Evolutionary conservation across 192 early-diverging fungal genomes (phyloP).

Genomic region (Gigaspora rosea): DNA sequence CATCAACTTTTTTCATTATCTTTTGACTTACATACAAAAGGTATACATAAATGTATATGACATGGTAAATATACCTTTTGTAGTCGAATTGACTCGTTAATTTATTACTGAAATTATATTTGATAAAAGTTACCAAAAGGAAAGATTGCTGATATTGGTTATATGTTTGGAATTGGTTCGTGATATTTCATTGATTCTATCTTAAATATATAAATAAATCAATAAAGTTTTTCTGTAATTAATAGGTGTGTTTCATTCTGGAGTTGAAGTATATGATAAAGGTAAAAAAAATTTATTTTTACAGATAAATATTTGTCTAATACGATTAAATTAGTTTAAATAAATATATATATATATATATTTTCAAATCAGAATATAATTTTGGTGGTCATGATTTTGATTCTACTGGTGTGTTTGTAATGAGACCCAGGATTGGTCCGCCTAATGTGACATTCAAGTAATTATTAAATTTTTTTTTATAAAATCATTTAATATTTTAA

Average conservation of each 20-base stretch:
- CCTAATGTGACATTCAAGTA: slow-evolving; percentile 48
- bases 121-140: slow-evolving; percentile 39
- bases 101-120: background rate
- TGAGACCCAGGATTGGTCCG: slow-evolving; percentile 41
- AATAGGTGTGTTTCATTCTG: slow-evolving; percentile 47
- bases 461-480: background rate
- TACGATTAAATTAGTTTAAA: background rate
- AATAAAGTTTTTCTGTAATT: background rate
- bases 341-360: too few relatives aligned
- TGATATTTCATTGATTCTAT: background rate
- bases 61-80: slow-evolving; percentile 36
- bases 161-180: slow-evolving; percentile 45
- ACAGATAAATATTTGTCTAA: background rate
- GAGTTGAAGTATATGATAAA: slow-evolving; percentile 44
- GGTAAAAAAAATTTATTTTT: slow-evolving; percentile 30
- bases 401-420: slow-evolving; percentile 46
- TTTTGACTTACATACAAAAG: background rate
- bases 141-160: slow-evolving; percentile 40
- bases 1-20: background rate
- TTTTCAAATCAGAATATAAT: slow-evolving; percentile 39
- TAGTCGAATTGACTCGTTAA: background rate
- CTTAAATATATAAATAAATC: background rate
- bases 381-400: slow-evolving; percentile 51
- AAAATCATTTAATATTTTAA: too few relatives aligned
- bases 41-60: slow-evolving; percentile 51